phyloP scores from a whole-genome alignment of 768 basidiomycete genomes.

The Suillus discolor region DNA sequence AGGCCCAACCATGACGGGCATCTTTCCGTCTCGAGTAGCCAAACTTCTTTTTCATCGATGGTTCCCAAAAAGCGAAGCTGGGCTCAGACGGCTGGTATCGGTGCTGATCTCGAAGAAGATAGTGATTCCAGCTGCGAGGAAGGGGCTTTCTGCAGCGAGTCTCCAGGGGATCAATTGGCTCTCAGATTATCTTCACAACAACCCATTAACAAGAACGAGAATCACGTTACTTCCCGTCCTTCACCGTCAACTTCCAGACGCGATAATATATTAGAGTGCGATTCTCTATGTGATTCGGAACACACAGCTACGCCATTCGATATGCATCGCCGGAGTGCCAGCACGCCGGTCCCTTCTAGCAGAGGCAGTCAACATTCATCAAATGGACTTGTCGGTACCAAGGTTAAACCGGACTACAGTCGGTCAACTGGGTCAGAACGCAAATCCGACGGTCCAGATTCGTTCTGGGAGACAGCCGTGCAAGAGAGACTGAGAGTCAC shows the following conservation, averaged over 20 bases:
- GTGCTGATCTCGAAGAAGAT: neutral
- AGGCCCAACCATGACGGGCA: neutral
- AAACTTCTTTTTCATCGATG: neutral
- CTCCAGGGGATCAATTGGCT: neutral
- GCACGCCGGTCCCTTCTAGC: neutral
- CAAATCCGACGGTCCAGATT: neutral
- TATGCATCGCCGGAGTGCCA: neutral
- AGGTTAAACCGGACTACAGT: neutral
- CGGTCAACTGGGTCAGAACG: neutral
- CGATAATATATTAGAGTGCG: neutral
- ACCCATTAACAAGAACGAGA: neutral
- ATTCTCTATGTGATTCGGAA: neutral
- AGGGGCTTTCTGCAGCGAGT: neutral
- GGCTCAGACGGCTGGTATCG: neutral
- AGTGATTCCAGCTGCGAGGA: neutral
- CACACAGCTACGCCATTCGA: neutral
- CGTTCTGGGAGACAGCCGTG: neutral
- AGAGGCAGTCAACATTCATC: neutral
- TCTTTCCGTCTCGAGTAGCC: neutral
- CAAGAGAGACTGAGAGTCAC: neutral
- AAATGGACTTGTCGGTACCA: neutral
- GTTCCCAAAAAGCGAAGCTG: neutral
- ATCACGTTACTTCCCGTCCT: neutral
- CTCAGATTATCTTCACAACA: neutral
- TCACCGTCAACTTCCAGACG: neutral